A percentile compares a stretch with the other conserved stretches of the same genome.
Conservation (phyloP, 805 yeast species). For the Danielia oregonensis region DNA sequence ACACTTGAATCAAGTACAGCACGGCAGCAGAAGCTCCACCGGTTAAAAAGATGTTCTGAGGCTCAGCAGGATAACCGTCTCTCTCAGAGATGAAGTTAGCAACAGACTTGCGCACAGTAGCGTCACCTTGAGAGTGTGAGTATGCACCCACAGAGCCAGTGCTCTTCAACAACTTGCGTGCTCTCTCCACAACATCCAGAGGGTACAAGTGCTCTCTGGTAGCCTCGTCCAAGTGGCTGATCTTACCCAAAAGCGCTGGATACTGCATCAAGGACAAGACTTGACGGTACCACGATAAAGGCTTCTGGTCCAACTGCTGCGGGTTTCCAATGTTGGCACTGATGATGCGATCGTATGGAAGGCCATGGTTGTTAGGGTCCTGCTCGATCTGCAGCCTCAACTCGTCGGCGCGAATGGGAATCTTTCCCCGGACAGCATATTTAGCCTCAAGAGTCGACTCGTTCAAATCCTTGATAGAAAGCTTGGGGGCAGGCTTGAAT, state of each 20-base stretch:
- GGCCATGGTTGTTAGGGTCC: conserved; percentile 49
- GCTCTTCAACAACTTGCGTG: conserved; percentile 52
- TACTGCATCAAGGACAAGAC: conserved; percentile 83
- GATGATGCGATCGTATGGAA: conserved; percentile 77
- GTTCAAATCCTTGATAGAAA: conserved; percentile 52
- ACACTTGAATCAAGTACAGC: conserved; percentile 65
- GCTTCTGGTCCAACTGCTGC: conserved; percentile 92
- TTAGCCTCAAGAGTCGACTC: conserved; percentile 76
- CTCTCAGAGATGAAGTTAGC: conserved; percentile 76
- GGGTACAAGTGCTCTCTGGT: conserved; percentile 41
- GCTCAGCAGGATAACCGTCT: conserved; percentile 64
- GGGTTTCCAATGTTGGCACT: conserved; percentile 97
- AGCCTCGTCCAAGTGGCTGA: conserved; percentile 20
- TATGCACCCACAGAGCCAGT: conserved; percentile 92
- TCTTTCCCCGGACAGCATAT: conserved; percentile 93
- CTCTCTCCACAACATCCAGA: conserved; percentile 70
- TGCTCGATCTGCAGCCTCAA: conserved; percentile 51
- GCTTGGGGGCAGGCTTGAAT: conserved; percentile 17
- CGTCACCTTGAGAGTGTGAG: conserved; percentile 88
- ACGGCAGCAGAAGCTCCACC: conserved; percentile 96
- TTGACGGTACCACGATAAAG: conserved; percentile 92
- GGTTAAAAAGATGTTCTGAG: conserved; percentile 77
- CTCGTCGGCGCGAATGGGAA: conserved; percentile 93
- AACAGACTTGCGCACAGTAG: conserved; percentile 65
- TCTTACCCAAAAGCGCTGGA: conserved; percentile 55